Base-by-base conservation (phyloP, 1,284 basidiomycete genomes). In the Laetiporus sulphureus region DNA sequence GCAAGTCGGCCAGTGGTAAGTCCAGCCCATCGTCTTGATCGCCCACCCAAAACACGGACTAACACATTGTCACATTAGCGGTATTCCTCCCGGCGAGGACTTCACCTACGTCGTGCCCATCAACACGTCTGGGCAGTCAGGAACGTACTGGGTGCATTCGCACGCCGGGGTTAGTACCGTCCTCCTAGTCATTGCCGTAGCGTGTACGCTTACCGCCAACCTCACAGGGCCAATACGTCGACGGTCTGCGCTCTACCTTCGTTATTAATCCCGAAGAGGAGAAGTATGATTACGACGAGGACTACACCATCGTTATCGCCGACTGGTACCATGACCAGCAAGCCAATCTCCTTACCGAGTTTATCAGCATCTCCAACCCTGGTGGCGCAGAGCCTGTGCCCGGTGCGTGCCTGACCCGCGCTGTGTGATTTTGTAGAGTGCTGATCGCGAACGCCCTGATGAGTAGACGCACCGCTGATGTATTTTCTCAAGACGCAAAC, bases 71-170 rank as follows among this genome's bases (percentile, higher is more conserved):
- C 27, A n/a, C n/a, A 29, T 29, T 43, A 89, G 93, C 57, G 86
- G 89, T 27, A 91, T 95, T 24, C 93, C 94, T 0, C 76, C 77
- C 0, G 84, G 83, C 12, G 64, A 75, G 38, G 73, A 76, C 0
- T 82, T 91, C 53, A 78, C 80, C 50, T 96, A 97, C 56, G 65
- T 80, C 33, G 74, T 95, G n/a, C 78, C 85, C n/a, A 76, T 91
- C 41, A 70, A 80, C 49, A 57, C 70, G 2, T 82, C 79, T 1
- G 73, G 75, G 3, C 85, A 93, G 59, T 75, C 76, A 66, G 92
- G 92, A 4, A 90, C 91, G 2, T 96, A 86, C 64, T 96, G 92
- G 92, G 79, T 84, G 11, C 91, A 95, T 54, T 78, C 79, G 0
- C 84, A 88, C 57, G 60, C 73, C 32, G 61, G 56, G n/a, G 80